Percentiles rank a stretch among this genome's conserved stretches.
Evolutionary conservation across 1,139 yeast genomes (phyloP).

Genomic region (Magnusiomyces ingens): DNA sequence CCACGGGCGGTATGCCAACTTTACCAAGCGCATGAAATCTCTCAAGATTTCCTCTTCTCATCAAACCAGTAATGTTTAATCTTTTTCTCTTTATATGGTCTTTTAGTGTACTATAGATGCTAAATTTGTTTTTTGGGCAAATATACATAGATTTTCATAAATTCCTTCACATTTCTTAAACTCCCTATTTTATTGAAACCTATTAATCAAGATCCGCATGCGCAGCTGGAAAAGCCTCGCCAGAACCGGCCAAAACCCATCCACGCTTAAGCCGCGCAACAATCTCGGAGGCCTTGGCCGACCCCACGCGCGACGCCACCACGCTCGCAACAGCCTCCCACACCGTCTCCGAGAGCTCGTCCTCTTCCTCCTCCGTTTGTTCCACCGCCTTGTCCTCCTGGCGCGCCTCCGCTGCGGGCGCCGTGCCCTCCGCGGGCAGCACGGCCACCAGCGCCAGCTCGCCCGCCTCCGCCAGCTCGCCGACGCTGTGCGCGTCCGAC

Average conservation of each 20-base stretch:
- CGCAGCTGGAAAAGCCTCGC: no score
- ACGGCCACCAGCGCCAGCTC: neutral
- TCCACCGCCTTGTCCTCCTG: no score
- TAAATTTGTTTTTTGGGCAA: neutral
- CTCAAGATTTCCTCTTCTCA: neutral
- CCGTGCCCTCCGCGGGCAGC: neutral
- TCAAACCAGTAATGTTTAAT: neutral
- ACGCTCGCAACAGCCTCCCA: no score
- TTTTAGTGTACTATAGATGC: neutral
- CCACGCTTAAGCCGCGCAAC: no score
- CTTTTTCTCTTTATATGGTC: neutral
- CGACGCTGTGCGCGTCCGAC: neutral
- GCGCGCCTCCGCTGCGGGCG: neutral
- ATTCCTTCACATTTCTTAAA: no score
- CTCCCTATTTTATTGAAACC: no score
- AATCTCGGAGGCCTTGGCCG: no score
- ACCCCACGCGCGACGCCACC: no score
- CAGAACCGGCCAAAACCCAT: no score
- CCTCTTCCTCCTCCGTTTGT: no score
- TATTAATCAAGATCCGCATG: no score
- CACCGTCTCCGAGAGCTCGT: no score
- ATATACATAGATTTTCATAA: neutral
- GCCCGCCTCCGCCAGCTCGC: neutral
- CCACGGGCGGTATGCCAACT: neutral
- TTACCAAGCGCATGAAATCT: conserved; percentile 3